Base-by-base conservation (phyloP, 306 rosid species). In the Adenanthera pavonina region DNA sequence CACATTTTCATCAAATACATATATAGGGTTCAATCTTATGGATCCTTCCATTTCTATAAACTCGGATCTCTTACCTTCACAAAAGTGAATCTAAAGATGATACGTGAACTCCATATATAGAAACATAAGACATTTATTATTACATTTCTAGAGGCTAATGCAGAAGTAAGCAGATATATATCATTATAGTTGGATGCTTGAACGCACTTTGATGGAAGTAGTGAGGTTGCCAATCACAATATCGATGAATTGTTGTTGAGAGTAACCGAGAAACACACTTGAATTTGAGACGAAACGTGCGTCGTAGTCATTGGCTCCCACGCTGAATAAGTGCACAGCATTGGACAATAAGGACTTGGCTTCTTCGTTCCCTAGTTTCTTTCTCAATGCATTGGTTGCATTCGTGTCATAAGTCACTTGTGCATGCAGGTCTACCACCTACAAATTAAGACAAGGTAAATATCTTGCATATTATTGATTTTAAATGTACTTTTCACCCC, bases 211-310 rank as follows among this genome's bases (percentile, higher is more conserved):
- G 78, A 88, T 34, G 41, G 71, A 89, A 0, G 17, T 33, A 25
- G 93, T 88, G 3, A 79, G 16, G 80, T 89, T 91, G 71, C 87
- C 86, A 17, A 84, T 52, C 20, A 91, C 92, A 51, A 79, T 33
- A 25, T 80, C 88, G 0, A 86, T 81, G 12, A 78, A 80, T 72
- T 78, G 51, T 68, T 66, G 65, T 47, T 12, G 71, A 66, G 90
- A 30, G 56, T 72, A 69, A 41, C 82, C 77, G 12, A 72, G 30
- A 35, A 44, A 16, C 5, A 48, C n/a, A 4, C 33, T 77, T 43
- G 85, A 36, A 19, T 80, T 86, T 2, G 62, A 8, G 0, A 25
- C 14, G 48, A 76, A 77, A 30, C 59, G 75, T 38, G 25, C 12
- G 1, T 14, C 3, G 72, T 91, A 89, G 66, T 87, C 91, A 36